phyloP scores from a whole-genome alignment of 441 rosid genomes.

The Gossypium gossypioides region DNA sequence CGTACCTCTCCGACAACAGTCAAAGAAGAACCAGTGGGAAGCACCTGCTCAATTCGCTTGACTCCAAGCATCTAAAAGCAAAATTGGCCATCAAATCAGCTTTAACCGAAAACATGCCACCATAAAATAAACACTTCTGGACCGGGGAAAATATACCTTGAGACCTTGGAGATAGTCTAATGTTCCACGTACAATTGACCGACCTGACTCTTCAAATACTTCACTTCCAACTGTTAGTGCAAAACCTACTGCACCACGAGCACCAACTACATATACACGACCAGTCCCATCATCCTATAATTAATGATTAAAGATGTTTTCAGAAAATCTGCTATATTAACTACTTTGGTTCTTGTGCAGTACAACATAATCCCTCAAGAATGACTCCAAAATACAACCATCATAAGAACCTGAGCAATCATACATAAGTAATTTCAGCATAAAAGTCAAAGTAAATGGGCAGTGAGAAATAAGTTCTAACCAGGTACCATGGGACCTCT shows the following conservation, averaged over 20 bases:
- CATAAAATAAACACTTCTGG: not conserved
- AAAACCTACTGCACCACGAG: conserved; percentile 82
- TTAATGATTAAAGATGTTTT: not conserved
- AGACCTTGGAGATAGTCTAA: conserved; percentile 88
- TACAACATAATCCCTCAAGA: not conserved
- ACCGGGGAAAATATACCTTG: conserved; percentile 45
- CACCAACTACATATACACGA: conserved; percentile 65
- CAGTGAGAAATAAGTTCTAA: conserved; percentile 22
- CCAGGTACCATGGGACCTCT: conserved; percentile 95
- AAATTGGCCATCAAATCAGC: conserved; percentile 16
- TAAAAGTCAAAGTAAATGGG: not conserved
- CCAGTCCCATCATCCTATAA: conserved; percentile 76
- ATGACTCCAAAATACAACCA: not conserved
- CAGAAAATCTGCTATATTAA: conserved; percentile 4
- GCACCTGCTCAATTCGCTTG: conserved; percentile 83
- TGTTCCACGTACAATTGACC: conserved; percentile 86
- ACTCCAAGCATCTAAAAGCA: conserved; percentile 89
- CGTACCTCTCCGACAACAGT: conserved; percentile 93
- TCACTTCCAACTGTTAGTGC: conserved; percentile 77
- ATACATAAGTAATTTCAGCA: conserved; percentile 1
- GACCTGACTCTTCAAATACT: conserved; percentile 88
- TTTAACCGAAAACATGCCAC: not conserved
- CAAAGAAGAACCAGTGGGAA: conserved; percentile 79
- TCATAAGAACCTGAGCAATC: not conserved
- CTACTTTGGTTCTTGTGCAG: conserved; percentile 2